Evolutionary conservation across 257 asterid genomes (phyloP).

Genomic region (Solanum chilense): DNA sequence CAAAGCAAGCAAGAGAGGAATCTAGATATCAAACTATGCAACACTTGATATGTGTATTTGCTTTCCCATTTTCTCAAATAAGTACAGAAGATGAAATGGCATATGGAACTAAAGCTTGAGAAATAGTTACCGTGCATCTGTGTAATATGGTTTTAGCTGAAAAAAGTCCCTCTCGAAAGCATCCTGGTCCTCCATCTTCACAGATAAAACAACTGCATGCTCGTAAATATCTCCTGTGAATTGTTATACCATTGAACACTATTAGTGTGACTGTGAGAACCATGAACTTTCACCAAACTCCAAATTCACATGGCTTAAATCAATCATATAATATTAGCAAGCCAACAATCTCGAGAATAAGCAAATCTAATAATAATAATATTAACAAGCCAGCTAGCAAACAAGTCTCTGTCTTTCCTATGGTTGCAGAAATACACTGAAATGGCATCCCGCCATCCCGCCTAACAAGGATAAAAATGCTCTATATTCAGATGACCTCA

Average conservation of each 20-base stretch:
- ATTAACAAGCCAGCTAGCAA: neutral
- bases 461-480: neutral
- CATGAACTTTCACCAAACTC: neutral
- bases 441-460: neutral
- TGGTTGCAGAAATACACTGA: neutral
- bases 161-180: conserved; percentile 93
- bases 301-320: neutral
- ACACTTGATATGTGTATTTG: neutral
- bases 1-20: neutral
- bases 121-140: conserved; percentile 69
- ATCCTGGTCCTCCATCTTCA: conserved; percentile 82
- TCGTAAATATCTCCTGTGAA: conserved; percentile 81
- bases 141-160: conserved; percentile 91
- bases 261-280: neutral
- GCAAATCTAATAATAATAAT: neutral
- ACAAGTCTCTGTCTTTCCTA: neutral
- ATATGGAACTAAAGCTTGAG: neutral
- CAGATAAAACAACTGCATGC: conserved; percentile 83
- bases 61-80: neutral
- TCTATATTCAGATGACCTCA: neutral
- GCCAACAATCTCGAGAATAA: neutral
- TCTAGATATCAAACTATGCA: neutral
- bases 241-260: neutral
- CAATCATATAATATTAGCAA: neutral
- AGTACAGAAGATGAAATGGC: neutral